phyloP scores from a whole-genome alignment of 2,329 filamentous ascomycete species.

The Fusarium domesticum region DNA sequence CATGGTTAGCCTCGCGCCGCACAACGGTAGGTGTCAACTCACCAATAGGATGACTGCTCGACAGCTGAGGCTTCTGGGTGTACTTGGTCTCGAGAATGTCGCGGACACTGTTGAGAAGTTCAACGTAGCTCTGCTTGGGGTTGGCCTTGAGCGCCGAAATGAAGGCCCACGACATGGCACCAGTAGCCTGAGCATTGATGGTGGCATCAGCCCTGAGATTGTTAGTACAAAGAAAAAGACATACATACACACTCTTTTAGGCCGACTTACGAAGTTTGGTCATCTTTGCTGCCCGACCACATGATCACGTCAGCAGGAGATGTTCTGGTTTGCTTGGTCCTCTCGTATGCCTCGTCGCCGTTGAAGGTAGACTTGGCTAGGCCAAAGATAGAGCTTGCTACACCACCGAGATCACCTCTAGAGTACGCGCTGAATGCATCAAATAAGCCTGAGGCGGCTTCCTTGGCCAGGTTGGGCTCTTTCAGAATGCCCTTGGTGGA shows the following conservation, averaged over 20 bases:
- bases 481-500: conserved; percentile 77
- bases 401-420: conserved; percentile 77
- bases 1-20: conserved; percentile 9
- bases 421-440: conserved; percentile 75
- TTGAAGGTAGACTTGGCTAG: conserved; percentile 84
- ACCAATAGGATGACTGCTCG: conserved; percentile 94
- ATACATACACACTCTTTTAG: conserved; percentile 1
- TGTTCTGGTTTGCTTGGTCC: conserved; percentile 83
- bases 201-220: conserved; percentile 75
- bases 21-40: conserved; percentile 38
- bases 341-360: conserved; percentile 75
- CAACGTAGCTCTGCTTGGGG: conserved; percentile 91
- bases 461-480: conserved; percentile 77
- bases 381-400: conserved; percentile 74
- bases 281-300: conserved; percentile 96
- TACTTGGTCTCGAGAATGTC: conserved; percentile 87
- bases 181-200: conserved; percentile 84
- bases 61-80: conserved; percentile 91
- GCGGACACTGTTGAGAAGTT: conserved; percentile 91
- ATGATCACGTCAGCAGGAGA: conserved; percentile 94
- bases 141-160: conserved; percentile 88
- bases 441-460: conserved; percentile 70
- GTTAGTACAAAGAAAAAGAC: conserved; percentile 27
- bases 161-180: conserved; percentile 98
- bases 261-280: conserved; percentile 70